Conservation (phyloP, 1,139 yeast species). For the Hemisphaericaspora lyxosophila region DNA sequence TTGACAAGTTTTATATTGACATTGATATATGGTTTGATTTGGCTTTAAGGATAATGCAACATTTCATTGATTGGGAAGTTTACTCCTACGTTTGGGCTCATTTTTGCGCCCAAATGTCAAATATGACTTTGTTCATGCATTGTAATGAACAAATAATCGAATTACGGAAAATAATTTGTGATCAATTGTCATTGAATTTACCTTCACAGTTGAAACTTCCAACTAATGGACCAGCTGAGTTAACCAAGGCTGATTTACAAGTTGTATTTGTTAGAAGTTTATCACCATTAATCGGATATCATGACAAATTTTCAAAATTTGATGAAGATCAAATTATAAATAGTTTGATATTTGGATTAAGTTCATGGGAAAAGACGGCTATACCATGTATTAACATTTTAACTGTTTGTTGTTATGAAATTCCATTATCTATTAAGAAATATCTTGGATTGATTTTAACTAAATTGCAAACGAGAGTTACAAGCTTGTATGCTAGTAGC, state of each 20-base stretch:
- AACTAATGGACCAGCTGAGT: constrained; percentile 19
- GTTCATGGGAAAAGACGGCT: constrained; percentile 78
- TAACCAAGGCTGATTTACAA: constrained; percentile 62
- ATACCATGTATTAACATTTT: constrained; percentile 76
- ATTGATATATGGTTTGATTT: constrained; percentile 53
- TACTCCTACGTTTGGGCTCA: constrained; percentile 69
- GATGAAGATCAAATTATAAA: constrained; percentile 72
- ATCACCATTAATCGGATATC: constrained; percentile 70
- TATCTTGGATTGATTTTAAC: constrained; percentile 64
- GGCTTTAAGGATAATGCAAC: constrained; percentile 50
- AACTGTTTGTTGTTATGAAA: constrained; percentile 76
- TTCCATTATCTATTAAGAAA: constrained; percentile 72
- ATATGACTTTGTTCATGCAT: constrained; percentile 52
- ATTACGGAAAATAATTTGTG: constrained; percentile 54
- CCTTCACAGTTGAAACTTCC: constrained; percentile 49
- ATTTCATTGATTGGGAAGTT: constrained; percentile 67
- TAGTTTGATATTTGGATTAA: constrained; percentile 62
- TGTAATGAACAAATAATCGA: constrained; percentile 45
- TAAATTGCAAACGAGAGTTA: constrained; percentile 69
- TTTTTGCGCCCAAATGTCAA: constrained; percentile 70
- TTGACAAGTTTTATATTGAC: constrained; percentile 32
- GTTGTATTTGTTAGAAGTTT: constrained; percentile 65
- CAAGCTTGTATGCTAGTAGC: constrained; percentile 67
- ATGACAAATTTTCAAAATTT: constrained; percentile 51
- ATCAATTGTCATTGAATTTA: constrained; percentile 55